Evolutionary conservation across 768 basidiomycete genomes (phyloP), one percentile per base, ranked within the genome.

Genomic region (Melanogaster broomeanus): DNA sequence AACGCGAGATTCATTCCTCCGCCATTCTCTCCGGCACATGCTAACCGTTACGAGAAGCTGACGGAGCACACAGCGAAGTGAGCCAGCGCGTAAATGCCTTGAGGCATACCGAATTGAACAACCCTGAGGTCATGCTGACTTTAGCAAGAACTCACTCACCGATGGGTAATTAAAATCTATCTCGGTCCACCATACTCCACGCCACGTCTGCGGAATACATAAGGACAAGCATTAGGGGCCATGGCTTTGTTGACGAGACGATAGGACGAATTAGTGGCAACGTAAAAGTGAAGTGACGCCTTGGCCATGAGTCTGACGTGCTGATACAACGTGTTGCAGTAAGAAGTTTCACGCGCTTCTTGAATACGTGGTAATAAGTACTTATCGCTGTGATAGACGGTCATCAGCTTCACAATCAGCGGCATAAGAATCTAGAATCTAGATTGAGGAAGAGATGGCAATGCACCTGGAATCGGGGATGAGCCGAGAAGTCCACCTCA

Each of bases 1-100:
- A 68, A 67, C 69, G 64, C 57, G 67, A 68, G 65, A 68, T 71
- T 67, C 69, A 71, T 68, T 65, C 64, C 57, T 60, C 61, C 56
- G 64, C 59, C 24, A 50, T 60, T 68, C 53, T 64, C 55, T 47
- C 57, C 49, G 56, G 60, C 58, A 70, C 67, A 68, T 57, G 65
- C 60, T 50, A 57, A 45, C 54, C 24, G 60, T 70, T 66, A 70
- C 66, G 67, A 61, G 57, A 70, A 55, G 62, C 51, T 52, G 62
- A 66, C 65, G 68, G 60, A 57, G 43, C 51, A 70, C 66, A 59
- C 68, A 68, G 68, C 67, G 69, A 68, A 67, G 52, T 63, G 67
- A 67, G 31, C 65, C 66, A 68, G 67, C 64, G 68, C 67, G 60
- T 70, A 70, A 58, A 59, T 61, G 69, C 67, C 67, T 70, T 60